phyloP scores from a whole-genome alignment of 352 stramenopile species.

The Phytophthora multivora region DNA sequence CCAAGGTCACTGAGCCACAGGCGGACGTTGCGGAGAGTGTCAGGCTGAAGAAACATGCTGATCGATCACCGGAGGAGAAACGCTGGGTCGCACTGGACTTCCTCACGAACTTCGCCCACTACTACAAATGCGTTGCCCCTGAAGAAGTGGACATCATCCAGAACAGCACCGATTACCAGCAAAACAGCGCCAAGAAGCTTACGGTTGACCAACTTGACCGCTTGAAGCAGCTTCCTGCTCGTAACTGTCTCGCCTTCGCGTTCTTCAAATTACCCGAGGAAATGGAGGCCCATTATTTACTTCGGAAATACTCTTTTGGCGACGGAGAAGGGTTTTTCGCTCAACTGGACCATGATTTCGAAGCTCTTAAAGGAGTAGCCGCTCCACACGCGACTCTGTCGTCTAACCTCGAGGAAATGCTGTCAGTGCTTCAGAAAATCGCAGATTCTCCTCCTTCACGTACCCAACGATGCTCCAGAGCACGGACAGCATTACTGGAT shows the following conservation, averaged over 20 bases:
- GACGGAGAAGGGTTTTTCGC: conserved; percentile 72
- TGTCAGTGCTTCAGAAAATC: conserved; percentile 34
- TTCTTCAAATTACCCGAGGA: conserved; percentile 71
- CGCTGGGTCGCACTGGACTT: conserved; percentile 75
- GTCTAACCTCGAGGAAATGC: conserved; percentile 42
- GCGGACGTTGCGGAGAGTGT: conserved; percentile 39
- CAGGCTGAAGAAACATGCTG: conserved; percentile 50
- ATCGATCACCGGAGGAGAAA: conserved; percentile 64
- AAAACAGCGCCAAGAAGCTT: conserved; percentile 37
- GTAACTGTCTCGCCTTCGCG: conserved; percentile 69
- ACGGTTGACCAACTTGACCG: conserved; percentile 54
- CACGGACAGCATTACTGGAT: conserved; percentile 40
- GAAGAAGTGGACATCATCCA: conserved; percentile 69
- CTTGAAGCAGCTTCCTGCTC: conserved; percentile 57
- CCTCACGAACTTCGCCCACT: conserved; percentile 58
- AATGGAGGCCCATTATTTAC: conserved; percentile 56
- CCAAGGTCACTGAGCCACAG: conserved; percentile 5
- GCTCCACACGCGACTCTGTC: conserved; percentile 19
- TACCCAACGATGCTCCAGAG: conserved; percentile 12
- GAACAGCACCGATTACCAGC: conserved; percentile 56
- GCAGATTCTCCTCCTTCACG: conserved; percentile 15
- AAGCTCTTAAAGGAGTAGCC: conserved; percentile 12
- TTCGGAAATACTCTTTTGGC: conserved; percentile 75
- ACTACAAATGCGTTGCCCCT: conserved; percentile 61
- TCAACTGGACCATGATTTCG: conserved; percentile 48